These are phyloP conservation scores for Kazachstania sp. DNA, from an alignment of 1,139 yeast species.

Conservation along the genomic window DNA sequence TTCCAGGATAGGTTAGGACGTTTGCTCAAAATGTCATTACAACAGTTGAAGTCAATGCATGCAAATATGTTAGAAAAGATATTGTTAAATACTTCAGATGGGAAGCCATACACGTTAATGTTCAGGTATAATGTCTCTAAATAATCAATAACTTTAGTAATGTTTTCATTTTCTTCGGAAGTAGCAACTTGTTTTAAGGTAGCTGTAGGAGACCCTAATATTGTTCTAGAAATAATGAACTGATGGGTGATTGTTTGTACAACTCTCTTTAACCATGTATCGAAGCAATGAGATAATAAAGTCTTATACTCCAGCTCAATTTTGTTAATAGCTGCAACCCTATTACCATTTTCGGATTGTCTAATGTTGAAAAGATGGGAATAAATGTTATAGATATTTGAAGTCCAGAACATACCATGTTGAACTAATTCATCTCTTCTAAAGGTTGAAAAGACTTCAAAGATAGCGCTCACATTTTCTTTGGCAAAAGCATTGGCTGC, in stretches of 20 bases:
- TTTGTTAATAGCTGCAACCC: slow-evolving; percentile 42
- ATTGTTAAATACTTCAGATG: slow-evolving; percentile 64
- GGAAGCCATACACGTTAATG: background rate
- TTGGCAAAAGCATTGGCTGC: slow-evolving; percentile 2
- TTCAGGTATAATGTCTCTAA: background rate
- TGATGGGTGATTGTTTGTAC: slow-evolving; percentile 6
- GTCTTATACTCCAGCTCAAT: slow-evolving; percentile 62
- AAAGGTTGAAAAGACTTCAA: slow-evolving; percentile 56
- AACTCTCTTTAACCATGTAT: slow-evolving; percentile 93
- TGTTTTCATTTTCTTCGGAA: background rate
- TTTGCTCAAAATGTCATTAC: slow-evolving; percentile 90
- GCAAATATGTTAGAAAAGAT: slow-evolving; percentile 74
- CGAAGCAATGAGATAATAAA: slow-evolving; percentile 45
- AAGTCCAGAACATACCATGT: slow-evolving; percentile 94
- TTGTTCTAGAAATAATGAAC: slow-evolving; percentile 79
- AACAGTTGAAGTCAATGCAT: slow-evolving; percentile 85
- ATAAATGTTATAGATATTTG: slow-evolving; percentile 88
- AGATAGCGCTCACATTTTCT: slow-evolving; percentile 44
- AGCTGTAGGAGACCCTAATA: slow-evolving; percentile 73
- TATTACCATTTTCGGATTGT: slow-evolving; percentile 45
- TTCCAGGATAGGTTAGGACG: slow-evolving; percentile 92
- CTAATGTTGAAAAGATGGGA: slow-evolving; percentile 57
- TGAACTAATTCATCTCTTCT: slow-evolving; percentile 79
- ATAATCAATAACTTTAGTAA: background rate
- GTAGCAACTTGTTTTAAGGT: background rate